These are phyloP conservation scores for Salix arbutifolia DNA, from an alignment of 345 rosid genomes.

Conservation along the genomic window DNA sequence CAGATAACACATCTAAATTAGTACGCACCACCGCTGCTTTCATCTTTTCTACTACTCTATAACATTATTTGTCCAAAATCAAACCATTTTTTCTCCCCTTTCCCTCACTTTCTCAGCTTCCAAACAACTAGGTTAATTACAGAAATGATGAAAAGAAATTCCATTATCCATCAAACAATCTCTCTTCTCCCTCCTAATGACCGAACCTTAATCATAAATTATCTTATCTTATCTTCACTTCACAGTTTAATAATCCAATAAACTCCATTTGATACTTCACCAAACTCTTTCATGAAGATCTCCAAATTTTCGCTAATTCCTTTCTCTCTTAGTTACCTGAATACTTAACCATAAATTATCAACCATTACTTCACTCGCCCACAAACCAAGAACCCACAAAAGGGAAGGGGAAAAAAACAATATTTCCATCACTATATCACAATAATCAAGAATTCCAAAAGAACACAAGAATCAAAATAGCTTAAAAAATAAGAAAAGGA, in stretches of 20 bases:
- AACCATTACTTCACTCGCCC: background rate
- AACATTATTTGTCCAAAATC: background rate
- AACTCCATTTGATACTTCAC: background rate
- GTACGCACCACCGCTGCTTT: background rate
- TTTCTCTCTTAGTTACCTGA: background rate
- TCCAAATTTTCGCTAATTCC: background rate
- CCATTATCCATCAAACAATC: background rate
- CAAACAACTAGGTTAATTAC: background rate
- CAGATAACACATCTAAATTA: background rate
- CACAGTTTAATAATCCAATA: background rate
- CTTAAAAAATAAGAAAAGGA: background rate
- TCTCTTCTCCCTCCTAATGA: background rate
- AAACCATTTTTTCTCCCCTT: background rate
- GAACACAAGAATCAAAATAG: background rate
- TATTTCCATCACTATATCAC: background rate
- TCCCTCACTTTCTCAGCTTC: background rate
- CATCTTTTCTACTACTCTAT: background rate
- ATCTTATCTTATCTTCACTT: background rate
- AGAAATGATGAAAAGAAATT: background rate
- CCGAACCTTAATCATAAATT: background rate
- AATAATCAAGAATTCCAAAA: background rate
- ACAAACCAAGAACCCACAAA: background rate
- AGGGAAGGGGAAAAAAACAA: background rate
- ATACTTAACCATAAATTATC: background rate
- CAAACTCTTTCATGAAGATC: background rate